Conservation (phyloP, 2,329 filamentous ascomycete genomes). For the Xylaria sp. region DNA sequence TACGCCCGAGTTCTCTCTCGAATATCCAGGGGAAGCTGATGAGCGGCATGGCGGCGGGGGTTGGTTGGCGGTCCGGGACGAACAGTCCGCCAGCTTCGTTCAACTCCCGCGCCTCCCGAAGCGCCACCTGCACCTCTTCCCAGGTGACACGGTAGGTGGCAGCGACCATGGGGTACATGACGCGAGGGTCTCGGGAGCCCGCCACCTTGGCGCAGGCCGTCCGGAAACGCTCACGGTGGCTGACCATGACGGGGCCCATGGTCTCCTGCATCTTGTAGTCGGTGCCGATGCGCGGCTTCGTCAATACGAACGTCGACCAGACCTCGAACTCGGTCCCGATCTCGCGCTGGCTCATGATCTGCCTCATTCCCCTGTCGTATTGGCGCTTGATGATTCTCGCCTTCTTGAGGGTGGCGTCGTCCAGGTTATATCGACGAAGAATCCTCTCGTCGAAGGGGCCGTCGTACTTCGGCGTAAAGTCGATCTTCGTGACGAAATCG, state of each 20-base stretch:
- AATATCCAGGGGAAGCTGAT: constrained; percentile 97
- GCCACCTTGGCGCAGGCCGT: constrained; percentile 66
- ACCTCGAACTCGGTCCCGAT: constrained; percentile 90
- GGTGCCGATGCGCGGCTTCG: constrained; percentile 68
- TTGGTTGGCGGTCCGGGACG: constrained; percentile 42
- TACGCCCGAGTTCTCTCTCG: constrained; percentile 67
- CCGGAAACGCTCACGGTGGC: constrained; percentile 70
- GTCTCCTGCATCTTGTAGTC: constrained; percentile 90
- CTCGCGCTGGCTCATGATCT: constrained; percentile 83
- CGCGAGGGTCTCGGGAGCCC: constrained; percentile 58
- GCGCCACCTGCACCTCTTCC: constrained; percentile 65
- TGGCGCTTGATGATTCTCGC: constrained; percentile 70
- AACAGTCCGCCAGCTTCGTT: constrained; percentile 41
- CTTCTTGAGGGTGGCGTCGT: constrained; percentile 55
- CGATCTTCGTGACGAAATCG: constrained; percentile 68
- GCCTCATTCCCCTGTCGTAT: constrained; percentile 76
- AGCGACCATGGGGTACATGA: constrained; percentile 72
- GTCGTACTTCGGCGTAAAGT: constrained; percentile 74
- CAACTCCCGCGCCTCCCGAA: constrained; percentile 46
- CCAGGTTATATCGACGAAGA: constrained; percentile 61
- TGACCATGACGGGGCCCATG: constrained; percentile 68
- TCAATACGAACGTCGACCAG: constrained; percentile 83
- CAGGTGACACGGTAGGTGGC: constrained; percentile 88
- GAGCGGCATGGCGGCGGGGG: constrained; percentile 66
- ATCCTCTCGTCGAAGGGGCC: constrained; percentile 77